Evolutionary conservation across 164 flowering plant species (phyloP), one percentile per base, ranked within the genome.

Genomic region (Sedum album): DNA sequence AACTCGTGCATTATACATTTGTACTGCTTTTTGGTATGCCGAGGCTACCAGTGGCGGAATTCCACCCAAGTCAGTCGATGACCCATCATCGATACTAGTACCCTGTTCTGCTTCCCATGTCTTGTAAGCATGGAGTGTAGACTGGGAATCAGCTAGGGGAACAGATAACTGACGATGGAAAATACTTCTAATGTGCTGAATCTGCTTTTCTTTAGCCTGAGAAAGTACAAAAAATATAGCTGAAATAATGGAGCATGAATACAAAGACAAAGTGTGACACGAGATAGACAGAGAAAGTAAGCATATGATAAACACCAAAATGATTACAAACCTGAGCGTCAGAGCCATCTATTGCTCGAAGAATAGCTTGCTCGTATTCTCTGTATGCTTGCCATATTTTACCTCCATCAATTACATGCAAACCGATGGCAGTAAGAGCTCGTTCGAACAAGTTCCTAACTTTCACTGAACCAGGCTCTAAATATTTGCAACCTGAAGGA

Each of bases 101-200:
- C 88, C 94, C 49, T 81, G 87, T 72, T 81, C 89, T 28, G 76
- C 77, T 80, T 92, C 97, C 97, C 99, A 92, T 65, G 79, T 73
- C 79, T 90, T 90, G 80, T 86, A 95, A 21, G 83, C 80, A 18
- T 70, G 66, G 55, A 95, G 86, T 15, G 83, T 84, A 48, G 89
- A 78, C 20, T 65, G 65, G 61, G 78, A 60, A 69, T 81, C 77
- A 63, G 70, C 75, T 70, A 77, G 86, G 23, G 97, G 97, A 14
- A 92, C 75, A 71, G 97, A 90, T 76, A 95, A 70, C 72, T 92
- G 93, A 25, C 97, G 91, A 21, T 85, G 96, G 72, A 87, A 92
- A 75, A 95, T 73, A 70, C 74, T 85, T 39, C 97, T 80, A 63
- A 92, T 77, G 25, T 85, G 85, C 66, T 88, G 91, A 28, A 79